Conservation (phyloP, 2,329 filamentous ascomycete genomes). For the Epichloe uncinata region DNA sequence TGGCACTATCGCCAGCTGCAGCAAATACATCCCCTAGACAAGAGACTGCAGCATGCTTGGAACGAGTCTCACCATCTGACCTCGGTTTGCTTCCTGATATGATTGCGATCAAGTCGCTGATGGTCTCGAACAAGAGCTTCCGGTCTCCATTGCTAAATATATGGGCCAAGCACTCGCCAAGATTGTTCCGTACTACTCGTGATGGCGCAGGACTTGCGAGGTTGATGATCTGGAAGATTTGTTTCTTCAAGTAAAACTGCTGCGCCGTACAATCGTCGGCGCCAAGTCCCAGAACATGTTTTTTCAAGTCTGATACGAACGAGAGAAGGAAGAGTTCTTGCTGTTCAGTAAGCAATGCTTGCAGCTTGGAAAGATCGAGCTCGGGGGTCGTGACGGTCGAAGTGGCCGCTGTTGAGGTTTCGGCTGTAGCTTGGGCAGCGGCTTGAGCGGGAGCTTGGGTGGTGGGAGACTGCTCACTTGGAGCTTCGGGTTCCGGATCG, state of each 20-base stretch:
- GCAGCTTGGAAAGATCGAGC: constrained; percentile 81
- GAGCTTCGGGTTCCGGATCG: constrained; percentile 22
- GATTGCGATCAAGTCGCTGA: constrained; percentile 72
- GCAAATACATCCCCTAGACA: constrained; percentile 84
- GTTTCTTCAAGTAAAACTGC: constrained; percentile 85
- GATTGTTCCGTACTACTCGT: constrained; percentile 76
- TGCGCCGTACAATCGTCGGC: constrained; percentile 74
- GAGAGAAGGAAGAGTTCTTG: constrained; percentile 89
- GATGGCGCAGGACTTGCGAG: constrained; percentile 74
- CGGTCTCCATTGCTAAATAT: constrained; percentile 78
- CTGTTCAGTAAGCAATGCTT: constrained; percentile 81
- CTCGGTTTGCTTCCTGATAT: constrained; percentile 61
- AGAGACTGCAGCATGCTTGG: constrained; percentile 76
- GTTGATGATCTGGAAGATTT: constrained; percentile 86
- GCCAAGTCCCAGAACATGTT: constrained; percentile 62
- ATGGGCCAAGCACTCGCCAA: constrained; percentile 71
- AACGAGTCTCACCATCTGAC: constrained; percentile 60
- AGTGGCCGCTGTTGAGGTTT: constrained; percentile 13
- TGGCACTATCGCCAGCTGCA: constrained; percentile 85
- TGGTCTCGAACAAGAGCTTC: constrained; percentile 84
- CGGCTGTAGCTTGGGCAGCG: constrained; percentile 6
- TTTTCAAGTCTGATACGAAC: constrained; percentile 70
- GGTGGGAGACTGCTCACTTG: constrained; percentile 9
- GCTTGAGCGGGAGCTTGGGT: background rate
- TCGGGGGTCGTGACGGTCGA: constrained; percentile 48